Conservation (phyloP, 257 asterid species). For the Thymus mandschuricus region DNA sequence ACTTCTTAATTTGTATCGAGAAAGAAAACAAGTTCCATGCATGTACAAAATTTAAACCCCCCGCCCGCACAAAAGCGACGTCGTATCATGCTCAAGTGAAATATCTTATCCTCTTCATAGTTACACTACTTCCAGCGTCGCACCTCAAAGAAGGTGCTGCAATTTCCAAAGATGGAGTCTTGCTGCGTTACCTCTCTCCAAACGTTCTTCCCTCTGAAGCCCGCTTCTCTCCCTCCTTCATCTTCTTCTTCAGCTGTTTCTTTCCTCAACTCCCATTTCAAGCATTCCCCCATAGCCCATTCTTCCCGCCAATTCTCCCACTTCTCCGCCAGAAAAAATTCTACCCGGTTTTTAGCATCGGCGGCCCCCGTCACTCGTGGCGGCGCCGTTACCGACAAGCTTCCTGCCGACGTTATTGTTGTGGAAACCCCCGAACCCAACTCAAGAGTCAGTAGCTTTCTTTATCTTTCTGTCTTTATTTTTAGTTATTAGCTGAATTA, state of each 20-base stretch:
- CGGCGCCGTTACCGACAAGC: slow-evolving; percentile 52
- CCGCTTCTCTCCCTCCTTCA: slow-evolving; percentile 36
- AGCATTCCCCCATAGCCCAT: slow-evolving; percentile 23
- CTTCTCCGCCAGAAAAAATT: slow-evolving; percentile 1
- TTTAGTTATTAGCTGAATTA: not conserved
- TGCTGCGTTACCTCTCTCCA: slow-evolving; percentile 49
- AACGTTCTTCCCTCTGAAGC: slow-evolving; percentile 45
- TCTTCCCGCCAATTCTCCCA: slow-evolving; percentile 54
- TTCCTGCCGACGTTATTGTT: slow-evolving; percentile 78
- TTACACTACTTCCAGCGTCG: not conserved
- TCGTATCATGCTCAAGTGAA: not conserved
- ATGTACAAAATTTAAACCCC: too few species aligned
- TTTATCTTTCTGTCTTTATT: not conserved
- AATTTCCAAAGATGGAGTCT: slow-evolving; percentile 50
- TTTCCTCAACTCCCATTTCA: slow-evolving; percentile 38
- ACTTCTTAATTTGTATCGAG: too few species aligned
- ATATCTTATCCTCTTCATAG: slow-evolving; percentile 34
- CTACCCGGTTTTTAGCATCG: slow-evolving; percentile 41
- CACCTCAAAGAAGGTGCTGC: slow-evolving; percentile 13
- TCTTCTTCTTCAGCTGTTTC: slow-evolving; percentile 36
- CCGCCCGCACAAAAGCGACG: not conserved
- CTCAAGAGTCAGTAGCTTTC: slow-evolving; percentile 67
- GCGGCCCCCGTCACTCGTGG: slow-evolving; percentile 53
- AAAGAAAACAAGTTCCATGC: too few species aligned
- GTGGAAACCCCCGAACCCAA: slow-evolving; percentile 71